Percentiles rank a stretch among this genome's conserved stretches.
Conservation (phyloP, 345 rosid genomes). For the Populus deltoides region DNA sequence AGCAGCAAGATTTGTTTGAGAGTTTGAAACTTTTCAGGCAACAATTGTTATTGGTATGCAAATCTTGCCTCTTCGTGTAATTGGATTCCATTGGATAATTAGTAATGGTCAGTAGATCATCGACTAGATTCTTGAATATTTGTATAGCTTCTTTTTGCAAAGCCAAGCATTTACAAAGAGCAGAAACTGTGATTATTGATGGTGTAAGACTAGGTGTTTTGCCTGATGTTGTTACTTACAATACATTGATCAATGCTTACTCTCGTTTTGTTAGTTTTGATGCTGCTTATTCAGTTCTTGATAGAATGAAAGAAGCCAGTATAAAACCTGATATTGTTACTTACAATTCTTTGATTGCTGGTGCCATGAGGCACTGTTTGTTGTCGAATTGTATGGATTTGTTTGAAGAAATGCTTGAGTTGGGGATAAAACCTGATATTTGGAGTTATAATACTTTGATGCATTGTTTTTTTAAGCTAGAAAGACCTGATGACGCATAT, state of each 20-base stretch:
- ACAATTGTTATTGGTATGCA: background rate
- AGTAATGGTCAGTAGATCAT: constrained; percentile 27
- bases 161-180: constrained; percentile 48
- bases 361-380: constrained; percentile 45
- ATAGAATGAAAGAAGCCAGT: constrained; percentile 67
- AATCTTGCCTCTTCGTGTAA: background rate
- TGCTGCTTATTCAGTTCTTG: constrained; percentile 52
- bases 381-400: constrained; percentile 44
- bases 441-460: constrained; percentile 85
- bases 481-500: constrained; percentile 61
- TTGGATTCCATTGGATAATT: background rate
- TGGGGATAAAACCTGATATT: constrained; percentile 58
- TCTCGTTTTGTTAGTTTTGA: constrained; percentile 57
- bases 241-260: constrained; percentile 59
- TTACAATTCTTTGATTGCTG: constrained; percentile 69
- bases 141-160: constrained; percentile 59
- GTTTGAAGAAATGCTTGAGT: constrained; percentile 80
- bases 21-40: background rate
- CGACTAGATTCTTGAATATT: constrained; percentile 65
- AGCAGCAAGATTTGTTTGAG: background rate
- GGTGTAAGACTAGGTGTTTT: constrained; percentile 67
- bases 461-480: constrained; percentile 68
- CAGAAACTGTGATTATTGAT: constrained; percentile 59
- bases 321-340: constrained; percentile 58
- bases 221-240: constrained; percentile 86